These are phyloP conservation scores for Domatiomyces globalis DNA, from an alignment of 2,329 filamentous ascomycete genomes.

Conservation along the genomic window DNA sequence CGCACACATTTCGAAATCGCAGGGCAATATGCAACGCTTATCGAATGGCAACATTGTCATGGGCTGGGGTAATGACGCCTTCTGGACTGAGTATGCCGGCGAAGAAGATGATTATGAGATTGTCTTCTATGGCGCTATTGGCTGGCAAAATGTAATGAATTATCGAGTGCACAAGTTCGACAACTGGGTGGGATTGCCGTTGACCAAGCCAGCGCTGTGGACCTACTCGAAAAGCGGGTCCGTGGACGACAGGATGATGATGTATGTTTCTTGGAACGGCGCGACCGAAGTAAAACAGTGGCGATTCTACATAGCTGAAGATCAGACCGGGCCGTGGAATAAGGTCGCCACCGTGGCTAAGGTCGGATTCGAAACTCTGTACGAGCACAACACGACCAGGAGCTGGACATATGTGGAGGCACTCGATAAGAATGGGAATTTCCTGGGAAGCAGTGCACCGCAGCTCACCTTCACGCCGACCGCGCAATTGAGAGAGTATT, in stretches of 20 bases:
- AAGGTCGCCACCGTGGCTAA: conserved; percentile 22
- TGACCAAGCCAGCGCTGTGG: conserved; percentile 29
- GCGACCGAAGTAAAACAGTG: conserved; percentile 34
- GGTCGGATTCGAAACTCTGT: conserved; percentile 28
- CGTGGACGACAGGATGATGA: conserved; percentile 10
- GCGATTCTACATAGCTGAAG: conserved; percentile 21
- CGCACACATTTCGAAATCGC: conserved; percentile 14
- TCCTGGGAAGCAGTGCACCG: conserved; percentile 23
- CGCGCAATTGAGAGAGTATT: conserved; percentile 20
- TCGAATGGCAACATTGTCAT: conserved; percentile 27
- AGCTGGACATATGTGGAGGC: conserved; percentile 23
- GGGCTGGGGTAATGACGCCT: conserved; percentile 31
- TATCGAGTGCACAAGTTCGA: conserved; percentile 30
- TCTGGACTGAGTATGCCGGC: conserved; percentile 27
- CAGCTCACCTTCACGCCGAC: conserved; percentile 27
- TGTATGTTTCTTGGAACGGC: conserved; percentile 34
- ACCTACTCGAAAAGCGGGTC: conserved; percentile 22
- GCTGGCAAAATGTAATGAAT: conserved; percentile 25
- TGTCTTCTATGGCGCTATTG: conserved; percentile 26
- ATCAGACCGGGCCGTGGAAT: conserved; percentile 20
- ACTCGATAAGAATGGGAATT: conserved; percentile 21
- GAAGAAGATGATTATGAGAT: conserved; percentile 20
- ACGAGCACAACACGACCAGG: conserved; percentile 14
- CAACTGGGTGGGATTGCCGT: conserved; percentile 27
- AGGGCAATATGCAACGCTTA: conserved; percentile 28